Conservation (phyloP, 768 basidiomycete genomes). For the Phallus indusiatus region DNA sequence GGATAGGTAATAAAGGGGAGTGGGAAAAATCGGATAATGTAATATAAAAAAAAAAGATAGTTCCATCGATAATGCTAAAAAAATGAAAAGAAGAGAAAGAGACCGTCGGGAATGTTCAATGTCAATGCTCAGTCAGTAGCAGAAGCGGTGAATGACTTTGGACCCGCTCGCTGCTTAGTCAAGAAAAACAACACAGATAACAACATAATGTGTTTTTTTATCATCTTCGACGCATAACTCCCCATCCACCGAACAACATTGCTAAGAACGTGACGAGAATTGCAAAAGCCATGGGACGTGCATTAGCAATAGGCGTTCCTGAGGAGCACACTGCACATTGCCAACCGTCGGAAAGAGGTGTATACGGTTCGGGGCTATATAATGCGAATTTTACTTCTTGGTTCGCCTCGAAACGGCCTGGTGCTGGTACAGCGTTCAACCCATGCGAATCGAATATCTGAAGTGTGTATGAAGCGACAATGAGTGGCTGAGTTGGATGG, state of each 20-base stretch:
- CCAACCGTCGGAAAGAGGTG: conserved; percentile 46
- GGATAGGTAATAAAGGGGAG: too few species aligned
- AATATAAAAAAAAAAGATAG: too few species aligned
- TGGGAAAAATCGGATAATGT: too few species aligned
- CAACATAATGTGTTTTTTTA: not conserved
- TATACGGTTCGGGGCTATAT: conserved; percentile 70
- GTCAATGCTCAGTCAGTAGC: too few species aligned
- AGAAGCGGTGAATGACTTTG: too few species aligned
- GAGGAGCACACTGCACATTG: conserved; percentile 27
- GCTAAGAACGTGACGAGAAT: conserved; percentile 12
- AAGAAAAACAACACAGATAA: not conserved
- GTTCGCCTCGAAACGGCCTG: conserved; percentile 64
- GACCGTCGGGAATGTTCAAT: too few species aligned
- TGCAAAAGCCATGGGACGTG: conserved; percentile 15
- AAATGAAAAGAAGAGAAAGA: too few species aligned
- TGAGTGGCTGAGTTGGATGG: conserved; percentile 56
- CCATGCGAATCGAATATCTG: conserved; percentile 79
- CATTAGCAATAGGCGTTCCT: conserved; percentile 18
- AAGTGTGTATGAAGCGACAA: conserved; percentile 67
- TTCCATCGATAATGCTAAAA: too few species aligned
- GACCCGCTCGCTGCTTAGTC: not conserved
- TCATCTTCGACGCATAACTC: conserved; percentile 9
- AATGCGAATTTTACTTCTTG: conserved; percentile 69
- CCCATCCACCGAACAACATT: conserved; percentile 13
- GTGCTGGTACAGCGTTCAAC: conserved; percentile 41